Evolutionary conservation across 2,329 filamentous ascomycete genomes (phyloP), one percentile per base, ranked within the genome.

Genomic region (Paracamarosporium sp.): DNA sequence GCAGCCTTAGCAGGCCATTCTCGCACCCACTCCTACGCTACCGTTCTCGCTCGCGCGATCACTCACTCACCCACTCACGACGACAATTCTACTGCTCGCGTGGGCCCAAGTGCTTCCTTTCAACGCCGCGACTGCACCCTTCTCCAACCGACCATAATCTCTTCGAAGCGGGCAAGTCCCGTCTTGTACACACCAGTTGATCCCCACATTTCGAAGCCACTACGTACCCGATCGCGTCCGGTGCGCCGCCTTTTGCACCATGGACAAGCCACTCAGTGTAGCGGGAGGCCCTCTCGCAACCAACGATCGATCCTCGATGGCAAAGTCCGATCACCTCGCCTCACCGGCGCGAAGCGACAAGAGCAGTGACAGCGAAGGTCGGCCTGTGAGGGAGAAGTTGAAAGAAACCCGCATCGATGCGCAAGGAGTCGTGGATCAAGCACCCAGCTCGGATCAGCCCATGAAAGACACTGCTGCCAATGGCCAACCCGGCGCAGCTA

Each of bases 361-460:
- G 57, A 75, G 73, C 62, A 73, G 73, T 55, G 80, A 82, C 40
- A 77, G 76, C 57, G 81, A 82, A 59, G 85, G 88, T 70, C 82
- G 81, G 58, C 85, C 85, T 8, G 83, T 87, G 35, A 79, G 86
- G 56, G 83, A 88, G 70, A 85, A 87, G 73, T 76, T 89, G 53
- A 83, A 86, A 72, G 83, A 88, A 66, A 86, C 86, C 3, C 81
- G 83, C n/a, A 86, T 88, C 55, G 82, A 82, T 36, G 76, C 79
- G 51, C 65, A 69, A 43, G 43, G 64, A 43, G 60, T 61, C 17
- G 63, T 66, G 15, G 64, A 72, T 33, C 54, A 63, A 51, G 52
- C 52, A 17, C 53, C 61, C 36, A 48, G 38, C 33, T 56, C 63
- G 11, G 66, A 69, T 40, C 63, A 64, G 44, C 41, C 54, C 24